phyloP scores from a whole-genome alignment of 164 flowering plant species.

The Stephania japonica region DNA sequence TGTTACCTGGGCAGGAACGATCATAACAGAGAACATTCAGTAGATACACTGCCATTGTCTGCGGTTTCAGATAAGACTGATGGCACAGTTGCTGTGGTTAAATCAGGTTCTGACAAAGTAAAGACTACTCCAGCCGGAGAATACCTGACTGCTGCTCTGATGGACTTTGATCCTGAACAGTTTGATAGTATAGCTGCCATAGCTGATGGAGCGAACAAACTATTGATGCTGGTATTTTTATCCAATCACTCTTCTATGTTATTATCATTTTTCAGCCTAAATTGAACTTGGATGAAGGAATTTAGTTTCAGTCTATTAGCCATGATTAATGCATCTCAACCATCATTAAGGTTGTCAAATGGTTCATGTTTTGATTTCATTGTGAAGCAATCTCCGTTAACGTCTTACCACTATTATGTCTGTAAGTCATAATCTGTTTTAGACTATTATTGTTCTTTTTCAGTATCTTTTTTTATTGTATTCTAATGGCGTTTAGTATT shows the following conservation, averaged over 20 bases:
- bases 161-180: conserved; percentile 94
- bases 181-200: conserved; percentile 88
- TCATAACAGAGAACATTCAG: conserved; percentile 38
- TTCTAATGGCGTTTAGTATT: not conserved
- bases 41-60: conserved; percentile 44
- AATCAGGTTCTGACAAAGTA: conserved; percentile 59
- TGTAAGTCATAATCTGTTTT: not conserved
- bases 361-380: not conserved
- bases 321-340: not conserved
- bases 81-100: conserved; percentile 60
- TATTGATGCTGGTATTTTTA: conserved; percentile 83
- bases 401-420: not conserved
- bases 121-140: conserved; percentile 98
- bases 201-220: conserved; percentile 99
- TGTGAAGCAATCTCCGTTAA: not conserved
- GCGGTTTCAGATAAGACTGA: conserved; percentile 43
- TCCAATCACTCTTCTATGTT: not conserved
- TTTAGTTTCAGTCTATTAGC: not conserved
- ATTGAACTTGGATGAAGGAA: not conserved
- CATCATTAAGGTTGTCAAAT: not conserved
- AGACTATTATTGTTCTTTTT: not conserved
- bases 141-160: conserved; percentile 86
- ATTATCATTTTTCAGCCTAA: not conserved
- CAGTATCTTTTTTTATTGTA: not conserved
- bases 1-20: conserved; percentile 44